Evolutionary conservation across 257 asterid genomes (phyloP), one percentile per base, ranked within the genome.

Genomic region (Ligustrum vulgare): DNA sequence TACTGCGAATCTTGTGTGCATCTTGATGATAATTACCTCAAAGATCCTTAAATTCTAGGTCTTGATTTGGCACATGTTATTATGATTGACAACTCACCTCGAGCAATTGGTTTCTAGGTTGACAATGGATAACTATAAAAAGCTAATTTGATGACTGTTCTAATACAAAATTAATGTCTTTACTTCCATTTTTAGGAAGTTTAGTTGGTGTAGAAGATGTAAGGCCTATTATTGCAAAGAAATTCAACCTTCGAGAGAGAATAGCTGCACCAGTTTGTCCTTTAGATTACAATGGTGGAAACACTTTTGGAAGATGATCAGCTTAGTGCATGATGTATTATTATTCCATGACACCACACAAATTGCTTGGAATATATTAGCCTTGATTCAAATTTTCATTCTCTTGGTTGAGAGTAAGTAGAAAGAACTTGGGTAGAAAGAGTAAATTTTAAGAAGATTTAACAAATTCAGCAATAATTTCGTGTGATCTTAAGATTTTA

Each of bases 41-140:
- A 95, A 80, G 99, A 95, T 77, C 89, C 93, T 1, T 86, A 98
- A 3, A 92, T 95, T 87, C 99, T 95, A 80, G 99, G 99, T 72
- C 97, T 98, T 73, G 99, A 95, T 82, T 83, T 95, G 82, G 84
- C 96, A 2, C 94, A 73, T 25, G 97, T 93, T 68, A 87, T 93
- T 71, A 95, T 95, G 70, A 77, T 95, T 6, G 99, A 95, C 74
- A 95, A 95, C 87, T 95, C 99, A 71, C 99, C 99, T 25, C 15
- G 10, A 4, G 98, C 96, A 20, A 93, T 95, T 71, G 98, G 99
- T 8, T 95, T 95, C 86, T 98, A 95, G 86, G 94, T 95, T 81
- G 99, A 95, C 87, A 95, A 93, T 65, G 99, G 99, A 45, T 88
- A 93, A 81, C 99, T 1, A 95, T 95, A 1, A 96, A 95, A 71